These are phyloP conservation scores for Puccinia novopanici DNA, from an alignment of 1,284 basidiomycete species.

Conservation along the genomic window DNA sequence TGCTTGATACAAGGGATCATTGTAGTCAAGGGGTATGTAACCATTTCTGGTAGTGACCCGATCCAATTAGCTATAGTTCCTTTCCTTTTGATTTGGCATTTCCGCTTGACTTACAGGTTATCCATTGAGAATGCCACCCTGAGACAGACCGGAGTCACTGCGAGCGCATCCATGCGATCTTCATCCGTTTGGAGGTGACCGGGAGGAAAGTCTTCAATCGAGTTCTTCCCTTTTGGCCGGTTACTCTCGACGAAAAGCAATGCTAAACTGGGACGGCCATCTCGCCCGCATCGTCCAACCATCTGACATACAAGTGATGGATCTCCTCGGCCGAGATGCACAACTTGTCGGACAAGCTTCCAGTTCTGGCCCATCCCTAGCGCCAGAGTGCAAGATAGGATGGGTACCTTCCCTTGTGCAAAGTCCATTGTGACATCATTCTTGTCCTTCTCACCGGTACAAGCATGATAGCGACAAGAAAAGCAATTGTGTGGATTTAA, in stretches of 20 bases:
- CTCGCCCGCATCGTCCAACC: neutral
- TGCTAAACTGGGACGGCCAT: neutral
- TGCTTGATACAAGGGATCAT: neutral
- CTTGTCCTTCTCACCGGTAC: slow-evolving; percentile 6
- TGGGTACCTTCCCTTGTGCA: neutral
- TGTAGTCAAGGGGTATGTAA: neutral
- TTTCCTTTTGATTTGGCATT: neutral
- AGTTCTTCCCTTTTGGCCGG: neutral
- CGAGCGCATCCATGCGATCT: no score
- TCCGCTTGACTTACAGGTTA: neutral
- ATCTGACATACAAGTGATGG: no score
- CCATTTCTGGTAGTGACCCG: neutral
- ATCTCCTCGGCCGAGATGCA: slow-evolving; percentile 1
- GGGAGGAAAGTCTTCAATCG: neutral
- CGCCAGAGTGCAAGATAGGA: slow-evolving; percentile 3
- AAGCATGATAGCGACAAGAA: neutral
- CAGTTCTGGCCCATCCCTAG: slow-evolving; percentile 28
- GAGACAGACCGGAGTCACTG: no score
- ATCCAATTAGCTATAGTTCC: no score
- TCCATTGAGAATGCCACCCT: no score
- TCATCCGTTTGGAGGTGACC: neutral
- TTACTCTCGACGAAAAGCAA: neutral
- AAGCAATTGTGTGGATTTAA: neutral
- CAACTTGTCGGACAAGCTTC: neutral
- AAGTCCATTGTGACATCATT: neutral